Base-by-base conservation (phyloP, 1,284 basidiomycete species). In the Wallemia mellicola region DNA sequence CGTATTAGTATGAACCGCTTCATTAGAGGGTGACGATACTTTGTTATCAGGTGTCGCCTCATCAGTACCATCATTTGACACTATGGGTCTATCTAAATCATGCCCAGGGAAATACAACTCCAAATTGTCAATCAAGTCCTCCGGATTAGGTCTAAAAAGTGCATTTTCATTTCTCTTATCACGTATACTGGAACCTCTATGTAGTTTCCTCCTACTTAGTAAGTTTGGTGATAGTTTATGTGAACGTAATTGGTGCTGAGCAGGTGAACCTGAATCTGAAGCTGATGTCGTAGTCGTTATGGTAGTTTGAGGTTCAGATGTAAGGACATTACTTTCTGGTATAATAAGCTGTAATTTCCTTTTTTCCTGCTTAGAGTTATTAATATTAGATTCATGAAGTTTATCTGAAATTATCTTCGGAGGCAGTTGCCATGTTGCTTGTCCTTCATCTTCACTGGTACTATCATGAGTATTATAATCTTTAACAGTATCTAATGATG, bases 81-180 rank as follows among this genome's bases (percentile, higher is more conserved):
- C 83, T 61, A 98, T 81, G 0, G 92, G 92, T 67, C 86, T 84
- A 71, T 98, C 94, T 58, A 98, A 77, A 67, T 98, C 91, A 68
- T 95, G 86, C 64, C 85, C 81, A 0, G 91, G 91, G 76, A 99
- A 99, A 74, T 87, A 95, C 63, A 85, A 81, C 66, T 96, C 86
- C 5, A 98, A 76, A 60, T 85, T 81, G 60, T 96, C 85, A 69
- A 91, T 89, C 60, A 99, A 82, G 66, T 86, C 84, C 68, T 98
- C 94, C 0, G 91, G 81, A 28, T 83, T 80, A 15, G 94, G 94
- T 67, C 94, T 83, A 63, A 83, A 79, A 0, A 71, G 71, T 71
- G 72, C 73, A 59, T 69, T 69, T 24, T 65, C 25, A 24, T 57
- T 28, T 24, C 25, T 9, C n/a, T 28, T 26, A 25, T 57, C 55